Evolutionary conservation across 352 stramenopile genomes (phyloP).

Genomic region (Globisporangium radiosum): DNA sequence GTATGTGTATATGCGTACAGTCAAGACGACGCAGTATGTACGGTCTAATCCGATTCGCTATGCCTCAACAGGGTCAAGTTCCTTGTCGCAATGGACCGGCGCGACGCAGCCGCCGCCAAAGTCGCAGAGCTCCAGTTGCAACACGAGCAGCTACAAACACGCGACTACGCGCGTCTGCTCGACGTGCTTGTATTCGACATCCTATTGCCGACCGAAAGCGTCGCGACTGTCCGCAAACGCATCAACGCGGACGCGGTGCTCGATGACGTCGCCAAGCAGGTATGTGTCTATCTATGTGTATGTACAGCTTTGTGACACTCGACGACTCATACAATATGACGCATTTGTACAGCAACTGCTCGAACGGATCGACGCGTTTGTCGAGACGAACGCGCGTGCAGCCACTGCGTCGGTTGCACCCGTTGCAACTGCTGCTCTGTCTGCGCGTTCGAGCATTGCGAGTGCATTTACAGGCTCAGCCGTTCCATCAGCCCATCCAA

Average conservation of each 20-base stretch:
- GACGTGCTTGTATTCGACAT: constrained; percentile 46
- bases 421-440: no score
- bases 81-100: constrained; percentile 50
- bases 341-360: constrained; percentile 19
- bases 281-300: constrained; percentile 4
- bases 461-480: not conserved
- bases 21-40: no score
- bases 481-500: not conserved
- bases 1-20: not conserved
- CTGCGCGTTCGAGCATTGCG: not conserved
- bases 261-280: constrained; percentile 38
- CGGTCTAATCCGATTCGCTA: no score
- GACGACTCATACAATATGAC: not conserved
- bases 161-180: constrained; percentile 22
- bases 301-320: not conserved
- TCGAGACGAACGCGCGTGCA: constrained; percentile 9
- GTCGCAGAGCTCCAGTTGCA: constrained; percentile 20
- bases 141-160: not conserved
- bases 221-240: constrained; percentile 23
- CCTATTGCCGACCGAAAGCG: constrained; percentile 33
- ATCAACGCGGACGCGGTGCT: constrained; percentile 31
- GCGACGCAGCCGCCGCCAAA: constrained; percentile 19
- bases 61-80: constrained; percentile 39
- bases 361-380: constrained; percentile 20
- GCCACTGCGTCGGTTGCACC: not conserved